These are phyloP conservation scores for Coniferiporia weirii DNA, from an alignment of 1,284 basidiomycete species.

Conservation along the genomic window DNA sequence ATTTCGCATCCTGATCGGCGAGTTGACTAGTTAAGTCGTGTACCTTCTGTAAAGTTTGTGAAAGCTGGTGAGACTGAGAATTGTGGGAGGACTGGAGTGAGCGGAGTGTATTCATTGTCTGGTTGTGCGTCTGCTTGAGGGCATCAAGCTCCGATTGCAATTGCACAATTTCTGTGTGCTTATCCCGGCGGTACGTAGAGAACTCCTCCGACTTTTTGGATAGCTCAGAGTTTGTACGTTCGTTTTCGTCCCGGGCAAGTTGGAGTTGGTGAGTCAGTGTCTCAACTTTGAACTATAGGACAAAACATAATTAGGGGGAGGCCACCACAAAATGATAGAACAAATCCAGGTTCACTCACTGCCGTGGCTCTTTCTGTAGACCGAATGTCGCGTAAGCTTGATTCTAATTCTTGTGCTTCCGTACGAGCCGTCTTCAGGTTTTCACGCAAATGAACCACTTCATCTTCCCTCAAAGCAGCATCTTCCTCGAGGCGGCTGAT, in stretches of 20 bases:
- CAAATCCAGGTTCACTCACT: slow-evolving; percentile 32
- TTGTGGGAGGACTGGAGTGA: slow-evolving; percentile 66
- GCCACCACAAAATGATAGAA: neutral
- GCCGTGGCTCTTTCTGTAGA: slow-evolving; percentile 67
- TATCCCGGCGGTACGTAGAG: slow-evolving; percentile 62
- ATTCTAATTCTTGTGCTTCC: slow-evolving; percentile 61
- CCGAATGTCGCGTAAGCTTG: slow-evolving; percentile 61
- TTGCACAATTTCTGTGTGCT: slow-evolving; percentile 68
- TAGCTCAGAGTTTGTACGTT: slow-evolving; percentile 60
- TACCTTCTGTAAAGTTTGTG: slow-evolving; percentile 63
- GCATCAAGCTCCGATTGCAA: slow-evolving; percentile 72
- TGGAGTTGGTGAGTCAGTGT: slow-evolving; percentile 74
- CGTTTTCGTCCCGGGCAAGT: slow-evolving; percentile 65
- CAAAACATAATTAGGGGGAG: neutral
- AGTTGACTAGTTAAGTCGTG: slow-evolving; percentile 68
- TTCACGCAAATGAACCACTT: slow-evolving; percentile 59
- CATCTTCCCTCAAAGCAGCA: slow-evolving; percentile 61
- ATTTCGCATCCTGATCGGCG: slow-evolving; percentile 76
- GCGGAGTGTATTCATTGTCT: slow-evolving; percentile 60
- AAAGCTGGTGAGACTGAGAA: slow-evolving; percentile 61
- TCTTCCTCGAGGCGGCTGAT: slow-evolving; percentile 73
- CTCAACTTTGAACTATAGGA: slow-evolving; percentile 68
- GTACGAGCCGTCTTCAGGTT: slow-evolving; percentile 71
- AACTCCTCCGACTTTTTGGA: slow-evolving; percentile 65
- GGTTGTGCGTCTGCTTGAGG: slow-evolving; percentile 55